Conservation (phyloP, 345 rosid genomes). For the Eucalyptus tenuipes region DNA sequence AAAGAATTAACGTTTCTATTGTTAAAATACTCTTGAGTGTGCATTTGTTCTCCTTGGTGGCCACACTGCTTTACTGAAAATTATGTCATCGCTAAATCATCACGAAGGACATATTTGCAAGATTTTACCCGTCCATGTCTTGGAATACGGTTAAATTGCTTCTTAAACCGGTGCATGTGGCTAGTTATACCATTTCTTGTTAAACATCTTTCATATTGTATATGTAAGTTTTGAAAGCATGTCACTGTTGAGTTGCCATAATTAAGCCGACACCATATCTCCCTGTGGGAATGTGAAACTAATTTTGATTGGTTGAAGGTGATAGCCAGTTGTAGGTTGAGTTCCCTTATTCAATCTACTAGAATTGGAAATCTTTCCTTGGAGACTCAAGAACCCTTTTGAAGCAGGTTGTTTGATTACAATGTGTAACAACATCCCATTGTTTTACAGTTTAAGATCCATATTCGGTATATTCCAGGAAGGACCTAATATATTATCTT, state of each 20-base stretch:
- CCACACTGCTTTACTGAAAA: neutral
- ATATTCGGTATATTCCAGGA: neutral
- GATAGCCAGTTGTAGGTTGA: neutral
- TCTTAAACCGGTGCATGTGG: neutral
- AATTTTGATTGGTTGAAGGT: neutral
- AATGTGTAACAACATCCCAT: neutral
- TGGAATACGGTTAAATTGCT: neutral
- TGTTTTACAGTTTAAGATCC: too few species aligned
- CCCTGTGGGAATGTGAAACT: neutral
- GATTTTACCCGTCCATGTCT: neutral
- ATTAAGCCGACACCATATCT: neutral
- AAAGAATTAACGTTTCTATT: neutral
- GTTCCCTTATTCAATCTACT: neutral
- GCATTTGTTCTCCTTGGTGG: neutral
- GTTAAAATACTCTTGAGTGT: neutral
- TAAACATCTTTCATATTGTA: neutral
- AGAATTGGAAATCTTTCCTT: neutral
- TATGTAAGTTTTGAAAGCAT: neutral
- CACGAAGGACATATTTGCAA: neutral
- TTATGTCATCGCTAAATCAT: neutral
- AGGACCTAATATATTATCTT: neutral
- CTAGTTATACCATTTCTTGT: neutral
- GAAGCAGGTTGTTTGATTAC: neutral
- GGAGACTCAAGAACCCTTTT: neutral
- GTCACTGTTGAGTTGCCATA: neutral